Evolutionary conservation across 495 filamentous ascomycete genomes (phyloP).

Genomic region (Platismatia glauca): DNA sequence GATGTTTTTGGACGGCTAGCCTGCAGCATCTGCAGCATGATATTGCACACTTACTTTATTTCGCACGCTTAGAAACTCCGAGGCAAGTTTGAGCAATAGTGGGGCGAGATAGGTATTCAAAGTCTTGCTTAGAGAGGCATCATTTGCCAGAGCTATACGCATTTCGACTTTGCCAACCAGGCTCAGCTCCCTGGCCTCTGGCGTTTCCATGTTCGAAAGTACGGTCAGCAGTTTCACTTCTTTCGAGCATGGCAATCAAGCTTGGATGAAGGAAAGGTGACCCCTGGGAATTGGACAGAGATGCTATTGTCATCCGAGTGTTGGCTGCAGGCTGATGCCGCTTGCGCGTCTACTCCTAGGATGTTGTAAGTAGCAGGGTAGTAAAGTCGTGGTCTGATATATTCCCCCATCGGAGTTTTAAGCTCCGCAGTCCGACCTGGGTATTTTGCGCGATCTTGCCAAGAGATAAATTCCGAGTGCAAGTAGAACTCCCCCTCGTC

Average conservation of each 20-base stretch:
- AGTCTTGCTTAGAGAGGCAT: conserved; percentile 65
- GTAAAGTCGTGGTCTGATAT: background rate
- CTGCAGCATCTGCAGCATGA: background rate
- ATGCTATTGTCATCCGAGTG: background rate
- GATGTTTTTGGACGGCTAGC: background rate
- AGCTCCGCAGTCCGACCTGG: background rate
- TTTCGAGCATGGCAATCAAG: background rate
- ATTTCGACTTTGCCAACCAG: conserved; percentile 88
- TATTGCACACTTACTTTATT: conserved; percentile 52
- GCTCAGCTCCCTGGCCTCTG: conserved; percentile 68
- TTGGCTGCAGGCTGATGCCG: background rate
- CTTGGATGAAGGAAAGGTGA: background rate
- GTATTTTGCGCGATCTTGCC: background rate
- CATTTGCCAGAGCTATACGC: conserved; percentile 77
- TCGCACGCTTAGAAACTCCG: conserved; percentile 69
- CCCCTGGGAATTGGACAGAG: background rate
- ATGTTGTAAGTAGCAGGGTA: background rate
- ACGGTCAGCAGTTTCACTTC: background rate
- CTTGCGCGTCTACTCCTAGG: background rate
- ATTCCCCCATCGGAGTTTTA: background rate
- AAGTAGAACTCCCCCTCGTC: too few species aligned
- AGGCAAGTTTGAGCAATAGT: conserved; percentile 73
- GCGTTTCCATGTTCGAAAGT: conserved; percentile 18
- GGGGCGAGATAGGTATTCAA: conserved; percentile 73
- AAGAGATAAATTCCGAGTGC: background rate